These are phyloP conservation scores for Tulasnella sp. DNA, from an alignment of 768 basidiomycete genomes.

Conservation along the genomic window DNA sequence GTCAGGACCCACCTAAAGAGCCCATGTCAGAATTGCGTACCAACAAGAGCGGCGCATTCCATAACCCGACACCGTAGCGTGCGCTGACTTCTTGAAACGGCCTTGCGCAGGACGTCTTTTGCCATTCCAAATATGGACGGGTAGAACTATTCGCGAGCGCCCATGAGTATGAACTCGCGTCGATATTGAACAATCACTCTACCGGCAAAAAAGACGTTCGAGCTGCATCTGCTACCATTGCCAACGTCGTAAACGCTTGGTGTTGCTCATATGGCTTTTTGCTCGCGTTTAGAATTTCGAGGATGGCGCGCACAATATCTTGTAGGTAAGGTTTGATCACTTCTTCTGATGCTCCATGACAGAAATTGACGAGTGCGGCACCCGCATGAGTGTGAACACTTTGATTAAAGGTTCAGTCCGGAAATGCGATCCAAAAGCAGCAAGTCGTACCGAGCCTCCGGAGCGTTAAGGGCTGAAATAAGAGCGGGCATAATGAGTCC, in stretches of 20 bases:
- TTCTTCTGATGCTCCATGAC: slow-evolving; percentile 71
- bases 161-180: slow-evolving; percentile 16
- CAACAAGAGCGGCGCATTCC: slow-evolving; percentile 84
- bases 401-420: slow-evolving; percentile 10
- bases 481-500: slow-evolving; percentile 60
- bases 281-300: slow-evolving; percentile 44
- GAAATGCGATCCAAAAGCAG: neutral
- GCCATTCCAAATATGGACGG: slow-evolving; percentile 72
- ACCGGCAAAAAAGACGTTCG: slow-evolving; percentile 71
- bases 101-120: slow-evolving; percentile 64
- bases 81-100: slow-evolving; percentile 55
- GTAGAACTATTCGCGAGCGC: slow-evolving; percentile 48
- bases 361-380: slow-evolving; percentile 84
- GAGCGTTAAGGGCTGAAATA: slow-evolving; percentile 65
- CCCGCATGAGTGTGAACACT: slow-evolving; percentile 85
- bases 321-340: slow-evolving; percentile 72
- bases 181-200: slow-evolving; percentile 16
- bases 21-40: slow-evolving; percentile 35
- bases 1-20: neutral
- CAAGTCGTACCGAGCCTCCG: slow-evolving; percentile 53
- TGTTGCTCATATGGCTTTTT: slow-evolving; percentile 71
- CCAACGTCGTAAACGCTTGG: slow-evolving; percentile 78
- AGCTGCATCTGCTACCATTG: slow-evolving; percentile 84
- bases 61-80: slow-evolving; percentile 71
- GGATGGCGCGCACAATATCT: slow-evolving; percentile 61